These are phyloP conservation scores for Lentithecium fluviatile DNA, from an alignment of 495 filamentous ascomycete genomes.

Conservation along the genomic window DNA sequence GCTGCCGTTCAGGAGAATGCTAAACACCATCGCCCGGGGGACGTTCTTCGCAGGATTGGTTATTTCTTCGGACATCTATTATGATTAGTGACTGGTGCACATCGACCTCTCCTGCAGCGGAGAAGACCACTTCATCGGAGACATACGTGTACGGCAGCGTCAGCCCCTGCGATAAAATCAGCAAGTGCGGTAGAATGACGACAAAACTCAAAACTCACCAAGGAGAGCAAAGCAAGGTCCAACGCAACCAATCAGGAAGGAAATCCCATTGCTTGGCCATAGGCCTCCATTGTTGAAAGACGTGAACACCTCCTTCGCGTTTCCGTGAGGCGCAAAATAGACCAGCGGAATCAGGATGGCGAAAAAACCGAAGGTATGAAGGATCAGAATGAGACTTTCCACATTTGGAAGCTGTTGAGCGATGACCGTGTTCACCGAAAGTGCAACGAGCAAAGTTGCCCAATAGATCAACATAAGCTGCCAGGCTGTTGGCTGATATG, in stretches of 20 bases:
- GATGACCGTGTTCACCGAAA: not conserved
- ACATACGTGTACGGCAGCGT: conserved; percentile 20
- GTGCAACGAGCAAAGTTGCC: not conserved
- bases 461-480: conserved; percentile 5
- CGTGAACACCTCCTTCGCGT: conserved; percentile 11
- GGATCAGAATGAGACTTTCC: conserved; percentile 28
- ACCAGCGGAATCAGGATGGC: conserved; percentile 31
- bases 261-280: conserved; percentile 10
- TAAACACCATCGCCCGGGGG: conserved; percentile 30
- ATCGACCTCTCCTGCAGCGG: too few relatives aligned
- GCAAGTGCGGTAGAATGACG: not conserved
- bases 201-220: conserved; percentile 1
- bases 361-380: conserved; percentile 34
- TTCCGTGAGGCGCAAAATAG: conserved; percentile 20
- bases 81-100: too few relatives aligned
- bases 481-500: conserved; percentile 12
- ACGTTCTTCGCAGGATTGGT: conserved; percentile 25
- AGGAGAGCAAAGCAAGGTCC: conserved; percentile 12
- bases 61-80: conserved; percentile 3
- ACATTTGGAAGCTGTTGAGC: not conserved
- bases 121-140: too few relatives aligned
- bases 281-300: conserved; percentile 13
- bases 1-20: conserved; percentile 30
- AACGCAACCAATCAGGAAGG: conserved; percentile 17
- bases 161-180: conserved; percentile 14